These are phyloP conservation scores for Corynespora cassiicola DNA, from an alignment of 2,329 filamentous ascomycete genomes.

Conservation along the genomic window DNA sequence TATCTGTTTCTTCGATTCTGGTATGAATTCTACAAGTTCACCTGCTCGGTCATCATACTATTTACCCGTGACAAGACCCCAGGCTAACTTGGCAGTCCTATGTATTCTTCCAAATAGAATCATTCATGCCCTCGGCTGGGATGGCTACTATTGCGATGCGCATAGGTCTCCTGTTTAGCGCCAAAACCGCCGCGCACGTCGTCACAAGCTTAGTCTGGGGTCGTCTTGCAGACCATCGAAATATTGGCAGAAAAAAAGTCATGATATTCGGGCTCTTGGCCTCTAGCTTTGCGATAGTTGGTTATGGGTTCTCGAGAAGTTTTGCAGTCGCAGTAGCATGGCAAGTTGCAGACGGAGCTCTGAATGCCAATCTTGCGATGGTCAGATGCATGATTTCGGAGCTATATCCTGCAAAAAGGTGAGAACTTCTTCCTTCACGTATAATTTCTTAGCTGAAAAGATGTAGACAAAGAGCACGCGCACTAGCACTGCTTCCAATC, in stretches of 20 bases:
- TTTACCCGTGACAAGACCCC: too few species aligned
- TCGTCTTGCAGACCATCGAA: constrained; percentile 66
- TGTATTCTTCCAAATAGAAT: constrained; percentile 83
- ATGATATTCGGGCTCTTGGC: constrained; percentile 73
- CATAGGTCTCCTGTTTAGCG: constrained; percentile 74
- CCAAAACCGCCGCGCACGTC: constrained; percentile 80
- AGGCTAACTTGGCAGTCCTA: constrained; percentile 63
- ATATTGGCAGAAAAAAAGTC: constrained; percentile 73
- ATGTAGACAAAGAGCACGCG: constrained; percentile 68
- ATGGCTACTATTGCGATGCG: constrained; percentile 72
- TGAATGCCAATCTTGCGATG: constrained; percentile 74
- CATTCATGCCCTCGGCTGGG: constrained; percentile 65
- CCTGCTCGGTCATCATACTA: too few species aligned
- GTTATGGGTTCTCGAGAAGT: constrained; percentile 68
- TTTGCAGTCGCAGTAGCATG: constrained; percentile 68
- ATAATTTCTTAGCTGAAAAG: constrained; percentile 39
- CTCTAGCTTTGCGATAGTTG: constrained; percentile 44
- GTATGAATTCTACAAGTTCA: constrained; percentile 1
- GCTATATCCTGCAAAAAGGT: constrained; percentile 69
- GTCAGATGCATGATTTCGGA: constrained; percentile 75
- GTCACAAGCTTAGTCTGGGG: constrained; percentile 81
- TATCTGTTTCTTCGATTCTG: constrained; percentile 6
- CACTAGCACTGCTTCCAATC: constrained; percentile 63
- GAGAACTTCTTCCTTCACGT: constrained; percentile 65
- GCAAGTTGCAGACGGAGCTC: constrained; percentile 66